Evolutionary conservation across 192 early-diverging fungal genomes (phyloP), one percentile per base, ranked within the genome.

Genomic region (Entophlyctis luteolus): DNA sequence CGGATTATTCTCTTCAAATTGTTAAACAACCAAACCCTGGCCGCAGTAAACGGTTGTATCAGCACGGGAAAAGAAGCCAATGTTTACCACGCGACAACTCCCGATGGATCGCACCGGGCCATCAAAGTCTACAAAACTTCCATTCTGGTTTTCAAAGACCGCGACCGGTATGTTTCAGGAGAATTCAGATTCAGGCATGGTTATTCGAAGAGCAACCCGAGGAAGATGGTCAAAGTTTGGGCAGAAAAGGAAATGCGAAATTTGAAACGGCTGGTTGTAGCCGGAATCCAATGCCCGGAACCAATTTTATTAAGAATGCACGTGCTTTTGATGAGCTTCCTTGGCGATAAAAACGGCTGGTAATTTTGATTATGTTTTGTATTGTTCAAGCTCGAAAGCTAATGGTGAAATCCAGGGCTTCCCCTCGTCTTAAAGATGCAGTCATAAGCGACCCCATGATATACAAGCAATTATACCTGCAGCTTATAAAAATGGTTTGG

Each of bases 221-320:
- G 94, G 59, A 98, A 98, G 79, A 98, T 98, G 96, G 94, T 98
- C 58, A 90, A 93, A 74, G 74, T 94, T 36, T 98, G 96, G 96
- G 96, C 96, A 0, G 96, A 98, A 71, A 98, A 98, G 78, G 94
- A 98, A 74, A 95, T 98, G 94, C 84, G 96, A 59, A 98, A 98
- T 68, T 79, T 98, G 76, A 95, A 94, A 70, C 88, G 96, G 54
- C 72, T 98, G 38, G 82, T 89, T 50, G 81, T 76, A 8, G 89
- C 91, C 1, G 92, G 90, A 2, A 91, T 98, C 23, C 90, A 91
- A 10, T 94, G 90, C 62, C 96, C 96, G 1, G 90, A 95, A 59
- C 90, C 94, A 18, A 46, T 96, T 32, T 71, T 92, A 0, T 78
- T 98, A 36, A 78, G 91, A 25, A 88, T 94, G 88, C 94, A 98